A percentile compares a stretch with the other conserved stretches of the same genome.
phyloP scores from a whole-genome alignment of 2,329 filamentous ascomycete species.

The Alternaria gaisen region DNA sequence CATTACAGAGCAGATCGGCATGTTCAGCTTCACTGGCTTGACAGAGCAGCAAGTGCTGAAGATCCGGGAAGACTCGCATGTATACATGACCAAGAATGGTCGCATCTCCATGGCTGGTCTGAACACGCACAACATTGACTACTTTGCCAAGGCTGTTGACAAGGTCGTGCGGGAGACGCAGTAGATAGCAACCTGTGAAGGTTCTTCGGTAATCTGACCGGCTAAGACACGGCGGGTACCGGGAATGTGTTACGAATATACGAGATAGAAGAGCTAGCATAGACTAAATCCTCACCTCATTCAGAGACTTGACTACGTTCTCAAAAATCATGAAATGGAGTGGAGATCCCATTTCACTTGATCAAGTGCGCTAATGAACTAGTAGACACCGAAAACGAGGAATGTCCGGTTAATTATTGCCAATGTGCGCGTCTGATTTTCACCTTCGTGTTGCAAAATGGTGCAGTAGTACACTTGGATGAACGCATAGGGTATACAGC shows the following conservation, averaged over 20 bases:
- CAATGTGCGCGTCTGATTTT: background rate
- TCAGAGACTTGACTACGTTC: background rate
- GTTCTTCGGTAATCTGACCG: background rate
- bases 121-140: constrained; percentile 90
- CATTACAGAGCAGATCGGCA: constrained; percentile 98
- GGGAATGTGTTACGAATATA: background rate
- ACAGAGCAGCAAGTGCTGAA: constrained; percentile 75
- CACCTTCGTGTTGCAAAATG: background rate
- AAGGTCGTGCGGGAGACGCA: constrained; percentile 73
- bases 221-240: background rate
- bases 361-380: background rate
- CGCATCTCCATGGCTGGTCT: constrained; percentile 98
- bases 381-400: background rate
- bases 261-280: background rate
- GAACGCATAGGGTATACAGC: background rate
- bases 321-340: background rate
- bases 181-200: constrained; percentile 25
- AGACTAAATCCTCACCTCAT: constrained; percentile 1
- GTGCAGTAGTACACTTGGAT: background rate
- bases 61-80: constrained; percentile 74
- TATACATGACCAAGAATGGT: constrained; percentile 97
- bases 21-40: constrained; percentile 95
- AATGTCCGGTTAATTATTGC: background rate
- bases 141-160: constrained; percentile 89
- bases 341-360: background rate